Evolutionary conservation across 176 grass and related monocot genomes (phyloP).

Genomic region (Lolium rigidum): DNA sequence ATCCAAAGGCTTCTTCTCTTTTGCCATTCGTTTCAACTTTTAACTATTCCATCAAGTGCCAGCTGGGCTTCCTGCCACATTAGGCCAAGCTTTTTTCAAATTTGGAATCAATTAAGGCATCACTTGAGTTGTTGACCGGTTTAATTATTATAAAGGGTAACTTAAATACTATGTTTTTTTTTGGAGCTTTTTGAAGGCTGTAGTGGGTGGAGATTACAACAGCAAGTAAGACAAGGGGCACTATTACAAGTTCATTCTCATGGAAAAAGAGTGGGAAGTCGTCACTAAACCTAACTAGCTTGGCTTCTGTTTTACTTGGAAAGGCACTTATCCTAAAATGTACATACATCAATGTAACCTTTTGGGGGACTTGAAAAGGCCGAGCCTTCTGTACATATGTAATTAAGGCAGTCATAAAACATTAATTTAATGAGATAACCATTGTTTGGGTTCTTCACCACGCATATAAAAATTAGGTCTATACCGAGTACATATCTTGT

Average conservation of each 20-base stretch:
- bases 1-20: constrained; percentile 27
- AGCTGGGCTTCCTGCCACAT: constrained; percentile 33
- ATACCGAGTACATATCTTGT: background rate
- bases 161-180: background rate
- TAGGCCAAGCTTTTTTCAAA: constrained; percentile 30
- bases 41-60: constrained; percentile 29
- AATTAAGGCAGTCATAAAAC: background rate
- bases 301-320: background rate
- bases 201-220: constrained; percentile 17
- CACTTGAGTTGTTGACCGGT: constrained; percentile 4
- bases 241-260: background rate
- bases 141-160: too few relatives aligned
- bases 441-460: background rate
- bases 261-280: constrained; percentile 15
- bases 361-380: background rate
- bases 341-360: background rate
- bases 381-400: background rate
- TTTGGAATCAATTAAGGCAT: constrained; percentile 13
- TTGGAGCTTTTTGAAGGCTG: constrained; percentile 31
- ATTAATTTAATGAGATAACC: background rate
- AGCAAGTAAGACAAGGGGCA: background rate
- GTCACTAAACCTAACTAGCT: background rate
- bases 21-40: background rate
- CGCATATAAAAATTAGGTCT: background rate
- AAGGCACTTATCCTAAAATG: background rate